These are phyloP conservation scores for Nemania serpens DNA, from an alignment of 2,329 filamentous ascomycete genomes.

Conservation along the genomic window DNA sequence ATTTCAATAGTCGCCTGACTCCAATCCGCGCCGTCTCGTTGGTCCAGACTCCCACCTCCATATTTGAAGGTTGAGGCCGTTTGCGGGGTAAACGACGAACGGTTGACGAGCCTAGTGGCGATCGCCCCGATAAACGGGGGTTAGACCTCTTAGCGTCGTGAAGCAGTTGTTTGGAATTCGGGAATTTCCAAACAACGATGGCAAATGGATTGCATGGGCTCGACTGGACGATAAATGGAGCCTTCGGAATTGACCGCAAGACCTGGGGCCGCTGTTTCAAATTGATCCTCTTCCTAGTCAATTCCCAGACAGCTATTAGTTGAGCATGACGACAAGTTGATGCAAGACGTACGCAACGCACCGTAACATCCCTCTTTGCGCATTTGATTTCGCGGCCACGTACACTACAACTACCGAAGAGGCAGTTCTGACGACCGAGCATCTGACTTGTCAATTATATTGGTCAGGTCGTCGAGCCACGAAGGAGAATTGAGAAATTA, in stretches of 20 bases:
- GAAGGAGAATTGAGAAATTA: slow-evolving; percentile 84
- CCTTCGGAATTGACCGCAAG: slow-evolving; percentile 16
- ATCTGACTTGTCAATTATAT: slow-evolving; percentile 18
- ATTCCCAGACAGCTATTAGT: slow-evolving; percentile 8
- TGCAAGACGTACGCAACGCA: slow-evolving; percentile 13
- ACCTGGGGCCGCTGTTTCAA: too few species aligned
- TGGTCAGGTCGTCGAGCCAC: slow-evolving; percentile 23
- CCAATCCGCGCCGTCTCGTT: slow-evolving; percentile 16
- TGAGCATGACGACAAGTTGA: slow-evolving; percentile 8
- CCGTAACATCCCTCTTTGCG: neutral
- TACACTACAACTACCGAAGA: too few species aligned
- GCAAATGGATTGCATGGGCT: slow-evolving; percentile 10
- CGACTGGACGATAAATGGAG: neutral
- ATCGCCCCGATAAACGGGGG: slow-evolving; percentile 16
- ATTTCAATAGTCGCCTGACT: slow-evolving; percentile 28
- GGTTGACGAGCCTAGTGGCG: slow-evolving; percentile 13
- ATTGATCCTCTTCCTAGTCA: neutral
- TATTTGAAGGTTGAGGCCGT: slow-evolving; percentile 14
- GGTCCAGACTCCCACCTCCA: slow-evolving; percentile 17
- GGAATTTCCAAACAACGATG: slow-evolving; percentile 14
- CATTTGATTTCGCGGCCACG: neutral
- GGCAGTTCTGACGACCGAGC: neutral
- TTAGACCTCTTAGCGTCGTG: neutral
- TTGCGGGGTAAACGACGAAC: slow-evolving; percentile 28
- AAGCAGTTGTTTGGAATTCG: slow-evolving; percentile 8